These are phyloP conservation scores for Podila verticillata DNA, from an alignment of 192 early-diverging fungal species.

Conservation along the genomic window DNA sequence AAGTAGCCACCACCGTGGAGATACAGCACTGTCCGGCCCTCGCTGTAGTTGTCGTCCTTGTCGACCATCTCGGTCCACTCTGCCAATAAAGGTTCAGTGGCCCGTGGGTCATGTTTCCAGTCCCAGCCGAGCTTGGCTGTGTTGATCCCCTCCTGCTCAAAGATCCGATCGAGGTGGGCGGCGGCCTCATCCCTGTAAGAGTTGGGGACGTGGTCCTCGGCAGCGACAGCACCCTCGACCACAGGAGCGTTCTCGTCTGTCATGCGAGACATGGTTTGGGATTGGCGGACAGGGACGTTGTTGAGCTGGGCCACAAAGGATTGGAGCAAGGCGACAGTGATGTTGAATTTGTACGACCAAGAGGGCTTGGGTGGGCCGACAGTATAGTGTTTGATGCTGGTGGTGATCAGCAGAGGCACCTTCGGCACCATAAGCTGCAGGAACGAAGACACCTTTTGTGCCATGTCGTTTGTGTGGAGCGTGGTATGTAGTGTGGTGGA, in stretches of 20 bases:
- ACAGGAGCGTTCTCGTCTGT: slow-evolving; percentile 42
- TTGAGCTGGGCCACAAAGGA: slow-evolving; percentile 40
- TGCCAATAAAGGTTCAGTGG: slow-evolving; percentile 48
- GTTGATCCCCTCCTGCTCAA: slow-evolving; percentile 41
- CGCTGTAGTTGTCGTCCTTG: slow-evolving; percentile 32
- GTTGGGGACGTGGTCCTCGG: slow-evolving; percentile 34
- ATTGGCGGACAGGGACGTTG: slow-evolving; percentile 25
- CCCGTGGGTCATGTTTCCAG: slow-evolving; percentile 54
- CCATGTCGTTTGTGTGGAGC: not conserved
- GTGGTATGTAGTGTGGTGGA: too few species aligned
- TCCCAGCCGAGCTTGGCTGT: slow-evolving; percentile 55
- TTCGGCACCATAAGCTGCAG: slow-evolving; percentile 18
- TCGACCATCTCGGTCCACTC: slow-evolving; percentile 57
- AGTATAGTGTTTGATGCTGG: slow-evolving; percentile 35
- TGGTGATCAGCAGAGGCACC: slow-evolving; percentile 27
- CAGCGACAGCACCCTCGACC: slow-evolving; percentile 22
- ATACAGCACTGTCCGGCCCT: slow-evolving; percentile 73
- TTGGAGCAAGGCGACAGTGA: slow-evolving; percentile 47
- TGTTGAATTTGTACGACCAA: slow-evolving; percentile 51
- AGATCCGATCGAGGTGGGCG: slow-evolving; percentile 27
- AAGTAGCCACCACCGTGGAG: slow-evolving; percentile 84
- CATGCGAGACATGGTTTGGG: slow-evolving; percentile 36
- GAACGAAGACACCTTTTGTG: not conserved
- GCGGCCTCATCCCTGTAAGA: slow-evolving; percentile 49
- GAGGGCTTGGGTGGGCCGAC: slow-evolving; percentile 54